Evolutionary conservation across 345 rosid species (phyloP).

Genomic region (Salix udensis): DNA sequence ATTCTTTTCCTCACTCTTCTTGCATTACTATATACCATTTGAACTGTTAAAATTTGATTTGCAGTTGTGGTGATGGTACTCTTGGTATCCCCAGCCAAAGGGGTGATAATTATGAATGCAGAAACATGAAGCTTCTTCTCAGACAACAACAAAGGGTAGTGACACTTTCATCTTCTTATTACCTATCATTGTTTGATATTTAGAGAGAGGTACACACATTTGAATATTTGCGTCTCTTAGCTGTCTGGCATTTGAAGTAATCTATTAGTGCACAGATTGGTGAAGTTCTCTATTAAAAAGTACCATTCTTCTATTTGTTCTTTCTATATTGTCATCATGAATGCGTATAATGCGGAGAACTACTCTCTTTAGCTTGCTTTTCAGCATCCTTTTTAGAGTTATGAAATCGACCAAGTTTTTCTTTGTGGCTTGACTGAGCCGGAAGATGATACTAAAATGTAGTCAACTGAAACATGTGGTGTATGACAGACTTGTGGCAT

Average conservation of each 20-base stretch:
- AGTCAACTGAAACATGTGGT: not conserved
- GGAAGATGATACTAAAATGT: not conserved
- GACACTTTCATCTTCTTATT: not conserved
- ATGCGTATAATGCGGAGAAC: not conserved
- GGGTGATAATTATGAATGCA: slow-evolving; percentile 97
- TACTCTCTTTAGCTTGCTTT: not conserved
- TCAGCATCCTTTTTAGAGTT: not conserved
- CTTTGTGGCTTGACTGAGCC: not conserved
- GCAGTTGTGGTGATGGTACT: slow-evolving; percentile 96
- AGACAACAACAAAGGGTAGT: slow-evolving; percentile 95
- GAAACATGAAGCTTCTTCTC: slow-evolving; percentile 98
- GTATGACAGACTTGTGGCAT: not conserved
- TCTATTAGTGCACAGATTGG: not conserved
- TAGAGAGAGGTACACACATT: not conserved
- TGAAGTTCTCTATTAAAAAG: not conserved
- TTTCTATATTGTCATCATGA: not conserved
- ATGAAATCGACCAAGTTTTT: not conserved
- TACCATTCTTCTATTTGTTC: not conserved
- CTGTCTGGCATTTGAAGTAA: not conserved
- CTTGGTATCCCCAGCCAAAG: slow-evolving; percentile 91
- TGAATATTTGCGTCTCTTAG: not conserved
- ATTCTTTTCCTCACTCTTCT: not conserved
- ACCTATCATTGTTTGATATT: not conserved
- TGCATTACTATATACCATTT: not conserved
- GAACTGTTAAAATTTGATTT: slow-evolving; percentile 23